Evolutionary conservation across 768 basidiomycete species (phyloP).

Genomic region (Sistotremastrum suecicum): DNA sequence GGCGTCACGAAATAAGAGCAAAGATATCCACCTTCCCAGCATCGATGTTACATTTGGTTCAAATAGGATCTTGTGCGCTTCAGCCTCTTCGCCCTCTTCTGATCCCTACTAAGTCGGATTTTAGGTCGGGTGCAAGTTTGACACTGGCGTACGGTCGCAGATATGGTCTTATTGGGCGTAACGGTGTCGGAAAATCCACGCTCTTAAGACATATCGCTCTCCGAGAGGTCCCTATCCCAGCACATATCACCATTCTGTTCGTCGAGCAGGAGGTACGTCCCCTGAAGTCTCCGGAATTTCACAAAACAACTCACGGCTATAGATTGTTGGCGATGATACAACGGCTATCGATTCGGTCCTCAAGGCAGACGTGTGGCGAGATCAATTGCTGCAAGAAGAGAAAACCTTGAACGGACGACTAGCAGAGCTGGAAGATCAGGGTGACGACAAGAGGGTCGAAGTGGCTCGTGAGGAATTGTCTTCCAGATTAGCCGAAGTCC

Average conservation of each 20-base stretch:
- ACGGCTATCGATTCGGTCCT: constrained; percentile 85
- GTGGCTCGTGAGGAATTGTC: constrained; percentile 80
- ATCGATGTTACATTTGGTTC: constrained; percentile 97
- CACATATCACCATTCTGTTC: constrained; percentile 93
- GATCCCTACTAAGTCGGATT: constrained; percentile 1
- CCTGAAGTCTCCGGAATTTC: neutral
- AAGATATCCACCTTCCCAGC: constrained; percentile 87
- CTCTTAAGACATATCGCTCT: constrained; percentile 87
- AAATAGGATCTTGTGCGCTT: constrained; percentile 73
- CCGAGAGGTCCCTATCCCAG: constrained; percentile 85
- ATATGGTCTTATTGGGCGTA: constrained; percentile 85
- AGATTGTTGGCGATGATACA: constrained; percentile 93
- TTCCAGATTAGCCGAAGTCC: constrained; percentile 74
- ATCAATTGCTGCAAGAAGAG: constrained; percentile 83
- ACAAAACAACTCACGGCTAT: neutral
- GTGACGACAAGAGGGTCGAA: constrained; percentile 68
- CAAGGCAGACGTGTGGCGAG: constrained; percentile 99
- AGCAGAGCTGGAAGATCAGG: constrained; percentile 53
- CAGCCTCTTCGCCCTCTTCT: neutral
- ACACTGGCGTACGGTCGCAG: constrained; percentile 82
- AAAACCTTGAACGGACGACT: constrained; percentile 57
- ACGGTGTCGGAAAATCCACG: constrained; percentile 95
- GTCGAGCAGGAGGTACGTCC: constrained; percentile 85
- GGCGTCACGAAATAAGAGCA: constrained; percentile 84
- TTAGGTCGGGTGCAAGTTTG: constrained; percentile 69